A percentile compares a stretch with the other conserved stretches of the same genome.
These are phyloP conservation scores for Lupinus albus DNA, from an alignment of 306 rosid species.

Conservation along the genomic window DNA sequence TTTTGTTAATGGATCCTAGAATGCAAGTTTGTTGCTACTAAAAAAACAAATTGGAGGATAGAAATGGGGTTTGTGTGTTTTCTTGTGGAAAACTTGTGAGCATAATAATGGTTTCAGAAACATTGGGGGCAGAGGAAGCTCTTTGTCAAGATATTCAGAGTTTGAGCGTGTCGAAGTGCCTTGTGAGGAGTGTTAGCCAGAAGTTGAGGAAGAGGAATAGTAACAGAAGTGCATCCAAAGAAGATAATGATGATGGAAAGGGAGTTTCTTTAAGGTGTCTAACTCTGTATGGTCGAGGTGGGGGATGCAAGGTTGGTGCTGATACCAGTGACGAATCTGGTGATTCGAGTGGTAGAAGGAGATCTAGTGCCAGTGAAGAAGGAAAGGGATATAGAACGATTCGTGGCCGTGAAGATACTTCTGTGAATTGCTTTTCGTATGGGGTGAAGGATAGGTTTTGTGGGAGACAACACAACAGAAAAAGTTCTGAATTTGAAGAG, in stretches of 20 bases:
- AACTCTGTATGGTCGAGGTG: constrained; percentile 78
- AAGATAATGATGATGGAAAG: constrained; percentile 55
- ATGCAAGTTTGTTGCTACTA: constrained; percentile 36
- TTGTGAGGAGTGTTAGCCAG: constrained; percentile 88
- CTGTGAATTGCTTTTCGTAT: constrained; percentile 85
- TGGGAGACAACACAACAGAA: constrained; percentile 70
- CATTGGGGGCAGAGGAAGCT: constrained; percentile 60
- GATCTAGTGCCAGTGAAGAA: constrained; percentile 92
- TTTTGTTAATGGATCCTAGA: constrained; percentile 39
- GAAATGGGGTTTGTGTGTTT: constrained; percentile 46
- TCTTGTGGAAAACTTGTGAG: constrained; percentile 42
- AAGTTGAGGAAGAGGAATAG: constrained; percentile 73
- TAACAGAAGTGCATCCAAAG: constrained; percentile 60
- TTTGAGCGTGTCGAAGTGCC: constrained; percentile 83
- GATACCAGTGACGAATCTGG: constrained; percentile 74
- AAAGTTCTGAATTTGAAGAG: constrained; percentile 66
- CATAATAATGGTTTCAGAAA: constrained; percentile 72
- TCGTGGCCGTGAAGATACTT: constrained; percentile 71
- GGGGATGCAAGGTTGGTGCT: constrained; percentile 98
- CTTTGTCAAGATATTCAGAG: constrained; percentile 61
- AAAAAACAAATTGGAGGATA: constrained; percentile 31
- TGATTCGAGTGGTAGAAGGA: constrained; percentile 75
- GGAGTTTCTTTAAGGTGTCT: constrained; percentile 82
- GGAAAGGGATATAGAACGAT: constrained; percentile 73
- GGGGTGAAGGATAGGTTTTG: constrained; percentile 85